phyloP scores from a whole-genome alignment of 352 stramenopile species.

The Globisporangium uncinulatum region DNA sequence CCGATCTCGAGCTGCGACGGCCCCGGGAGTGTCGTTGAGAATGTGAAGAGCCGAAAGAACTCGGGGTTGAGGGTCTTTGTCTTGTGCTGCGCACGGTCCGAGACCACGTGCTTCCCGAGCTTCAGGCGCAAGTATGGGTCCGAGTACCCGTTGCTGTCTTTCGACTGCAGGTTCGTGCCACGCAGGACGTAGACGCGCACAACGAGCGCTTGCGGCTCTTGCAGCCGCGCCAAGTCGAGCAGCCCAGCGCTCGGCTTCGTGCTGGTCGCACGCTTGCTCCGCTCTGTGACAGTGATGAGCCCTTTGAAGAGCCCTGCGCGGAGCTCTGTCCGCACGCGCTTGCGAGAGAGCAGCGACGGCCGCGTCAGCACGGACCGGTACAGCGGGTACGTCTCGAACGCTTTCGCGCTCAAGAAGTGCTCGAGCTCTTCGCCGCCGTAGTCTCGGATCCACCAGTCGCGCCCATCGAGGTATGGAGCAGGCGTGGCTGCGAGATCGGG shows the following conservation, averaged over 20 bases:
- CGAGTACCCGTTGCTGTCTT: conserved; percentile 73
- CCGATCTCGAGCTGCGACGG: conserved; percentile 73
- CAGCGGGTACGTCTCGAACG: conserved; percentile 74
- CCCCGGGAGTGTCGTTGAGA: conserved; percentile 65
- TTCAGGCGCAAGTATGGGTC: conserved; percentile 77
- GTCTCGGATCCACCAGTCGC: conserved; percentile 76
- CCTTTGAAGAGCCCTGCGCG: conserved; percentile 80
- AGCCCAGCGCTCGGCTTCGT: conserved; percentile 8
- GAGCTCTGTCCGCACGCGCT: conserved; percentile 48
- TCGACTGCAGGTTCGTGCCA: conserved; percentile 65
- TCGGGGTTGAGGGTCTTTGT: conserved; percentile 77
- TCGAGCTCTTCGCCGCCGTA: conserved; percentile 74
- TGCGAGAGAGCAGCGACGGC: conserved; percentile 44
- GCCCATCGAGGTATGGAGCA: conserved; percentile 42
- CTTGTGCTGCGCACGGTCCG: conserved; percentile 57
- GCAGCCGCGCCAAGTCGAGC: conserved; percentile 41
- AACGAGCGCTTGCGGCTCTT: conserved; percentile 47
- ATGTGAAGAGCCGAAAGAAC: conserved; percentile 65
- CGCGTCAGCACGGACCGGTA: conserved; percentile 53
- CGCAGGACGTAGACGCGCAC: conserved; percentile 75
- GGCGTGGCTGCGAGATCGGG: conserved; percentile 11
- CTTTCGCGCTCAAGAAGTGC: conserved; percentile 55
- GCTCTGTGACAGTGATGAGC: conserved; percentile 52
- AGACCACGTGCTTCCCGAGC: conserved; percentile 62
- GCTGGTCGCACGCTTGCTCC: conserved; percentile 6